Base-by-base conservation (phyloP, 78 protist genomes). In the Dictyostelium intermedium region DNA sequence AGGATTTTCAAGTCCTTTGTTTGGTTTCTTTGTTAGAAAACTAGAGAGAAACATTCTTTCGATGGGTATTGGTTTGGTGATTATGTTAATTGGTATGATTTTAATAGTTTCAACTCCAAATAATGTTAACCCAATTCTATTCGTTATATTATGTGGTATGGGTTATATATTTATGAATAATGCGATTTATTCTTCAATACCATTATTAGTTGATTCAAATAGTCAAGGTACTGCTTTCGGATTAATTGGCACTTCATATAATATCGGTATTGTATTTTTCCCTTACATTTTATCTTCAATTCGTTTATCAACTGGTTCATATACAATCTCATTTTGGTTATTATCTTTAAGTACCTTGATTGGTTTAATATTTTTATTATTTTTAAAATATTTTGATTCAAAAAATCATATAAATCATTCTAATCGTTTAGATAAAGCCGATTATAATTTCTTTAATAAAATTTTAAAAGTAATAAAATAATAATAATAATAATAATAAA, bases 221-320 rank as follows among this genome's bases (percentile, higher is more conserved):
- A 41, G 70, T 3, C 50, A 41, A 18, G 94, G 94, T 70, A 69
- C 87, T 10, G 39, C 94, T 0, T 89, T 63, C 23, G 94, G 94
- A 23, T 14, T 63, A 20, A 81, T 89, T 47, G 85, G 87, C 3
- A 80, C 94, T 13, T 25, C 87, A 0, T 89, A 89, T 34, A 89
- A 89, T 70, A 61, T 80, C 34, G 94, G 94, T 70, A 89, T 89
- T 47, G 77, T 89, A 2, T 3, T 78, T 23, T 89, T 53, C 30
- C 94, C 94, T 4, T 47, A 25, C 18, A 18, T 89, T 16, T 34
- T 89, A 35, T 47, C 86, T 1, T 34, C 34, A 5, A 45, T 41
- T 47, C 82, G 87, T 69, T 5, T 16, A 35, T 32, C 18, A 41
- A 32, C 32, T 27, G 94, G 94, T 1, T 41, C 50, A 23, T 89